These are phyloP conservation scores for Malassezia obtusa DNA, from an alignment of 1,284 basidiomycete species.

Conservation along the genomic window DNA sequence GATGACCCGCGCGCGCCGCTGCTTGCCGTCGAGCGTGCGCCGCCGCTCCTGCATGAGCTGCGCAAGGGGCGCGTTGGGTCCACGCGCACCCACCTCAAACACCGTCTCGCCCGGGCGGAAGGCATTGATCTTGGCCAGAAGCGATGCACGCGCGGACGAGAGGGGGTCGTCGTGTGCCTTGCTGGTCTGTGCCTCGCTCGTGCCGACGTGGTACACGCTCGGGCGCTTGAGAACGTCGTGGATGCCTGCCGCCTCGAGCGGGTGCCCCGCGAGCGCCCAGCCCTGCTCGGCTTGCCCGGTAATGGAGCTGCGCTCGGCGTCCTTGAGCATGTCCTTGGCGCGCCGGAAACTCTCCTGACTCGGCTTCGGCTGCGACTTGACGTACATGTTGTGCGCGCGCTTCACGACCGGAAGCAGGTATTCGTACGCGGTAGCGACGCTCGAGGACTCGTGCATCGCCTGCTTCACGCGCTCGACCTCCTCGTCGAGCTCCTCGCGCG, in stretches of 20 bases:
- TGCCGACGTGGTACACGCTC: conserved; percentile 24
- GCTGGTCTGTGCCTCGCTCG: conserved; percentile 10
- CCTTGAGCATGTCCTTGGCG: conserved; percentile 73
- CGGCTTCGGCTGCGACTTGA: conserved; percentile 82
- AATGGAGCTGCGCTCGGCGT: conserved; percentile 30
- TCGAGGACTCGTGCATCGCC: conserved; percentile 25
- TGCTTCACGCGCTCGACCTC: conserved; percentile 74
- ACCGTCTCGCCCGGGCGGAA: conserved; percentile 85
- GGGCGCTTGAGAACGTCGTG: conserved; percentile 57
- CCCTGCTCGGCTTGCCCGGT: conserved; percentile 22
- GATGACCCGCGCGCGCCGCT: conserved; percentile 48
- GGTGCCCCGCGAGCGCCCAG: conserved; percentile 58
- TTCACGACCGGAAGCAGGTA: conserved; percentile 75
- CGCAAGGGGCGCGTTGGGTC: conserved; percentile 51
- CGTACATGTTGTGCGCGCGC: conserved; percentile 85
- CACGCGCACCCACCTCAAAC: conserved; percentile 74
- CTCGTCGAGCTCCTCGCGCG: conserved; percentile 55
- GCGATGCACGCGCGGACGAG: conserved; percentile 54
- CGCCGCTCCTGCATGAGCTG: conserved; percentile 77
- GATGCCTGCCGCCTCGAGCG: conserved; percentile 59
- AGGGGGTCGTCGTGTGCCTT: conserved; percentile 2
- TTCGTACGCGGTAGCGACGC: conserved; percentile 57
- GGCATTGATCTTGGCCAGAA: conserved; percentile 67
- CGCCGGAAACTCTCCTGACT: conserved; percentile 73
- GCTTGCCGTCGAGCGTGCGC: conserved; percentile 60